Evolutionary conservation across 257 asterid species (phyloP), one percentile per base, ranked within the genome.

Genomic region (Salvia miltiorrhiza): DNA sequence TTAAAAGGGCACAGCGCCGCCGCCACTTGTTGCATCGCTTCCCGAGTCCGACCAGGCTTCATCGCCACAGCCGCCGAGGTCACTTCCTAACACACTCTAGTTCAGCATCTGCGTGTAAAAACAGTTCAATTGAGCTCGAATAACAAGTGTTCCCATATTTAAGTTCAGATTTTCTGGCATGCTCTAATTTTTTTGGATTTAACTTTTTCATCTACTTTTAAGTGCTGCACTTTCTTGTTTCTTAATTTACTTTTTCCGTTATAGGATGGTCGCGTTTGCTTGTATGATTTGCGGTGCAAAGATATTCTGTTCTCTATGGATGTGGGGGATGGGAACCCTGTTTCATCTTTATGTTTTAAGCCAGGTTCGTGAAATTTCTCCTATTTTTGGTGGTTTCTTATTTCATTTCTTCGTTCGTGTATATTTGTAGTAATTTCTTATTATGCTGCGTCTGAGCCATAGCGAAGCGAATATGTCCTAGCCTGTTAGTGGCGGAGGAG

Each of bases 1-100:
- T 73, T 94, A 74, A 81, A 75, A 69, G 97, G 97, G 33, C 97
- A 89, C 76, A 80, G 59, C 68, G 88, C 84, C 65, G 80, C 93
- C 17, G 86, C 96, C 73, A 91, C 90, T 44, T 86, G 90, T 83
- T 94, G 97, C 66, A 70, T 91, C 52, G 93, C 97, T 75, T 94
- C 97, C 64, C 65, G 63, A 10, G 57, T 57, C 76, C 89, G 93
- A 56, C 95, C 97, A 59, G 97, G 93, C 67, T 40, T 90, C 33
- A 67, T 91, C 30, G 92, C 89, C 79, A 88, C 97, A 9, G 90
- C 96, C 43, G 93, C 78, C 2, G 99, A 94, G 97, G 96, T 93
- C 30, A 63, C 3, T 58, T 52, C 47, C 52, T 44, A 21, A 1
- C 55, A 4, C 67, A 30, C 76, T 32, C 24, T 30, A 17, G 69